Percentiles rank a stretch among this genome's conserved stretches.
Evolutionary conservation across 257 asterid genomes (phyloP).

Genomic region (Nicotiana noctiflora): DNA sequence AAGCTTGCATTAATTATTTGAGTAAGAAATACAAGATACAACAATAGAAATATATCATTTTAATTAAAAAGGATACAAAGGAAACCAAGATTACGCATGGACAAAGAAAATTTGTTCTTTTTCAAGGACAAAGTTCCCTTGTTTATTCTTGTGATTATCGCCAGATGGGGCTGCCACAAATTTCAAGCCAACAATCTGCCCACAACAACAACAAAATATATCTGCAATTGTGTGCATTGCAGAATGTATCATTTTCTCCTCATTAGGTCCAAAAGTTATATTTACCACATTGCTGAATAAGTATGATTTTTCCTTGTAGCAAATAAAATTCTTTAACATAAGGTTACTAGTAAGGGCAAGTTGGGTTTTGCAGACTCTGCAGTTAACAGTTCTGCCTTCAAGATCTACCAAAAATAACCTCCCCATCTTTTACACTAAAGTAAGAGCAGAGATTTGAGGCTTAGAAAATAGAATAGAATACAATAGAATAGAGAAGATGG

Average conservation of each 20-base stretch:
- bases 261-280: slow-evolving; percentile 49
- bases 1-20: too few species aligned
- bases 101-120: background rate
- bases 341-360: slow-evolving; percentile 49
- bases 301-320: slow-evolving; percentile 77
- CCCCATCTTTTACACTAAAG: slow-evolving; percentile 41
- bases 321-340: slow-evolving; percentile 58
- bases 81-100: too few species aligned
- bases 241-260: slow-evolving; percentile 72
- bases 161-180: slow-evolving; percentile 55
- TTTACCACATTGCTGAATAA: slow-evolving; percentile 60
- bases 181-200: slow-evolving; percentile 84
- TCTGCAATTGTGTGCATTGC: slow-evolving; percentile 77
- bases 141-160: slow-evolving; percentile 18
- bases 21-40: too few species aligned
- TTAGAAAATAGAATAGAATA: too few species aligned
- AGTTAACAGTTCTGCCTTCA: slow-evolving; percentile 57
- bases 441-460: too few species aligned
- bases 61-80: too few species aligned
- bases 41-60: too few species aligned
- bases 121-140: too few species aligned
- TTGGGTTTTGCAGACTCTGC: slow-evolving; percentile 73
- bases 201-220: slow-evolving; percentile 70
- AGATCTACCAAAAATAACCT: slow-evolving; percentile 61
- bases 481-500: too few species aligned